Conservation (phyloP, 2,329 filamentous ascomycete genomes). For the Microdochium paspali region DNA sequence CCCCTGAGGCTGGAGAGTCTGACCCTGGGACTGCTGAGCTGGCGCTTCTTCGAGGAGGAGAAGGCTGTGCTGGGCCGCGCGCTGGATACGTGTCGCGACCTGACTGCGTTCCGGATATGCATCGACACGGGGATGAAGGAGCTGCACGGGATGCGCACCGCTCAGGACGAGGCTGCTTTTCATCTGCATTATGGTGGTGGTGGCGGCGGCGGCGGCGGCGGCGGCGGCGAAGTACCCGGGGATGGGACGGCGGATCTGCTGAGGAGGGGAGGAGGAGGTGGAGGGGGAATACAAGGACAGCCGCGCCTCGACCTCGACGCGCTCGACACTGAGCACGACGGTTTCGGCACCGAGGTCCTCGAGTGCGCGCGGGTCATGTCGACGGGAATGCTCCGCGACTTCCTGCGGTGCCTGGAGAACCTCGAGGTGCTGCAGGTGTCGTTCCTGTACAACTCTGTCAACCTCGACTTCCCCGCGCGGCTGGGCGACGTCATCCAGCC, state of each 20-base stretch:
- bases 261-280: too few species aligned
- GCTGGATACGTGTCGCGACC: neutral
- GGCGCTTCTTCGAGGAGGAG: neutral
- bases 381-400: neutral
- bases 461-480: neutral
- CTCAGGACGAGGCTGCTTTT: too few species aligned
- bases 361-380: neutral
- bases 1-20: neutral
- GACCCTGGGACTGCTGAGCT: neutral
- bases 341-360: neutral
- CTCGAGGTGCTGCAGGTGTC: neutral
- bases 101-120: neutral
- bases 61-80: neutral
- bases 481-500: neutral
- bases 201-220: neutral
- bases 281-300: too few species aligned
- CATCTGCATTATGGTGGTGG: too few species aligned
- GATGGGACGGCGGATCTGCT: too few species aligned
- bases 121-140: conserved; percentile 1
- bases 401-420: neutral
- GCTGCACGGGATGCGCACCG: too few species aligned
- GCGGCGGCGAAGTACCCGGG: too few species aligned
- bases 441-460: neutral
- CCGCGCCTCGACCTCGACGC: too few species aligned
- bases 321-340: neutral